Percentiles rank a stretch among this genome's conserved stretches.
Conservation (phyloP, 2,329 filamentous ascomycete species). For the Ceratocystis harringtonii region DNA sequence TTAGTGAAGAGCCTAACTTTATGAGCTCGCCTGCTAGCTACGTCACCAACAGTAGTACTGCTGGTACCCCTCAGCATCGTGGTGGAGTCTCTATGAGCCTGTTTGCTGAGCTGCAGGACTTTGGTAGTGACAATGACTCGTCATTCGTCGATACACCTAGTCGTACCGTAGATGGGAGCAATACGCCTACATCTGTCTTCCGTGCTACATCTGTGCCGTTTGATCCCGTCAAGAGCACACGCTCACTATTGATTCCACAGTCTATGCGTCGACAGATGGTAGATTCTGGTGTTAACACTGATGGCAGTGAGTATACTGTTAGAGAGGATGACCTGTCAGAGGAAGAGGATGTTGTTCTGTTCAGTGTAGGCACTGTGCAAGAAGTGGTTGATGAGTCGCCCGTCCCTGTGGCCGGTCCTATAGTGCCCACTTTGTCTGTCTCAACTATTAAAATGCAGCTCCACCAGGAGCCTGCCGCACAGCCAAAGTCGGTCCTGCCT, state of each 20-base stretch:
- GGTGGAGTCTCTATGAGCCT: conserved; percentile 54
- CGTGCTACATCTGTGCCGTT: conserved; percentile 29
- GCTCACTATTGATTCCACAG: conserved; percentile 10
- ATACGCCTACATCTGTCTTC: conserved; percentile 34
- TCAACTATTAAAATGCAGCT: not conserved
- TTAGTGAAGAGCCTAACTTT: conserved; percentile 43
- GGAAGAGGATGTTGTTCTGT: conserved; percentile 21
- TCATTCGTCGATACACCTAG: conserved; percentile 44
- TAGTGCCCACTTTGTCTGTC: conserved; percentile 4
- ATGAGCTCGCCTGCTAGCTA: conserved; percentile 46
- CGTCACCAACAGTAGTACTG: conserved; percentile 31
- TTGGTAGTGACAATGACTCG: conserved; percentile 62
- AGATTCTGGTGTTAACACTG: conserved; percentile 46
- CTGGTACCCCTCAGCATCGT: conserved; percentile 34
- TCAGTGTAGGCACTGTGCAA: conserved; percentile 5
- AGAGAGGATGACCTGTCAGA: conserved; percentile 21
- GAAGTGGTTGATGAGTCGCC: conserved; percentile 12
- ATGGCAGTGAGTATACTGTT: conserved; percentile 28
- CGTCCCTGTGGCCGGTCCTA: conserved; percentile 1
- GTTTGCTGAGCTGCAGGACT: conserved; percentile 75
- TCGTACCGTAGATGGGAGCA: conserved; percentile 31
- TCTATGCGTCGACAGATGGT: conserved; percentile 33
- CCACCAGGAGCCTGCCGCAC: conserved; percentile 18
- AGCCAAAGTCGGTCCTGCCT: conserved; percentile 21
- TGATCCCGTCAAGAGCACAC: conserved; percentile 10